Evolutionary conservation across 176 grass and related monocot species (phyloP), one percentile per base, ranked within the genome.

Genomic region (Bromus sterilis): DNA sequence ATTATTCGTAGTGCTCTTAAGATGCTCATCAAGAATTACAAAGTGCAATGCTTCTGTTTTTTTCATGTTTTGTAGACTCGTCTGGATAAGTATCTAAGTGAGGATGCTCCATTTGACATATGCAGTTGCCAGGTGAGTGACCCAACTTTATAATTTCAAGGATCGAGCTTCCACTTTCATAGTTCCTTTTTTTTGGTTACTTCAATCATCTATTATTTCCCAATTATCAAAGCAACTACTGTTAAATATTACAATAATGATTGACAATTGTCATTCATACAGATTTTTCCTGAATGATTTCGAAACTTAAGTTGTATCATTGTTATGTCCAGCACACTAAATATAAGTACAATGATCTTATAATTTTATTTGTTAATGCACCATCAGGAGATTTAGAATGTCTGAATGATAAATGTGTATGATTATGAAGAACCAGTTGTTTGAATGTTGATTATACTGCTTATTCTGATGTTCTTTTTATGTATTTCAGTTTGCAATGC

Each of bases 91-190:
- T 89, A 95, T 85, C 89, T 98, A 84, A 26, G 34, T 20, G 93
- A 98, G 68, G 95, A 98, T 82, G 92, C 86, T 80, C 90, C 92
- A 31, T 98, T 91, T 87, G 95, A 98, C 75, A 88, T 95, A 73
- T 95, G 95, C 74, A 98, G 95, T 59, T 98, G 90, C 76, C 93
- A 98, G 95, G 93, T 98, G 76, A 72, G 78, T 80, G 71, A 29
- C 56, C 40, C 75, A 35, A 28, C 49, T 73, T 72, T 71, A 6
- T 65, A 43, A 49, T 40, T 63, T 14, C 11, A 77, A 7, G 0
- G 31, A 4, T 65, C 46, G 48, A 20, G 16, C 46, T 21, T 53
- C 20, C 7, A 9, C 21, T 39, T 53, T 53, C 18, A 53, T 53
- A 53, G 13, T 65, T 26, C 0, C 6, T 34, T 71, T 64, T 23